Evolutionary conservation across 2,329 filamentous ascomycete genomes (phyloP).

Genomic region (Fusarium tanahbumbuense): DNA sequence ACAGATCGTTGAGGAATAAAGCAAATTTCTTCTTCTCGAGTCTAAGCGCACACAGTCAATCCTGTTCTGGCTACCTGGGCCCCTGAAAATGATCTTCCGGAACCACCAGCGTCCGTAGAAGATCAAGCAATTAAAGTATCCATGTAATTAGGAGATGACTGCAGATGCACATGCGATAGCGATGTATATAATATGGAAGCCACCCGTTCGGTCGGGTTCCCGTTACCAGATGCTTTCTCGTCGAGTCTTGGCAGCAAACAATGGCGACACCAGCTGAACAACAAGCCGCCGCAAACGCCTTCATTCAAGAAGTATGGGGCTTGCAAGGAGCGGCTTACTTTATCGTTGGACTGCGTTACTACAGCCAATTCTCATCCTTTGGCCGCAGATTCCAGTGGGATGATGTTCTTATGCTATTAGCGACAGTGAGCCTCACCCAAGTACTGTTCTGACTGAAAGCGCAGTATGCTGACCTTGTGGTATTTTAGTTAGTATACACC

Average conservation of each 20-base stretch:
- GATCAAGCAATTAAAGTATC: background rate
- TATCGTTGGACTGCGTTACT: background rate
- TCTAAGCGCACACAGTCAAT: too few species aligned
- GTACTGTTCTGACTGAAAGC: too few species aligned
- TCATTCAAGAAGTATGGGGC: conserved; percentile 1
- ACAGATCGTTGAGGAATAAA: background rate
- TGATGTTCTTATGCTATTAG: background rate
- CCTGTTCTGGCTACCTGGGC: background rate
- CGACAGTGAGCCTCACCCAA: background rate
- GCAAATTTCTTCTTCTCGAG: too few species aligned
- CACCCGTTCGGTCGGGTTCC: background rate
- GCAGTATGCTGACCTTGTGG: too few species aligned
- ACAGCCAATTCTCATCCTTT: background rate
- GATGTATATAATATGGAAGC: background rate
- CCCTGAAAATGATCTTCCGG: background rate
- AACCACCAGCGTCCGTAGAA: background rate
- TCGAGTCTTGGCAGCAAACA: too few species aligned
- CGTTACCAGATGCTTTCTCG: background rate
- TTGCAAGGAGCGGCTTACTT: background rate
- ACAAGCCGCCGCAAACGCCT: background rate
- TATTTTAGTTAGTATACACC: background rate
- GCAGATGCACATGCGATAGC: background rate
- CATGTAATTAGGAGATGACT: background rate
- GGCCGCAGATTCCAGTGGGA: background rate
- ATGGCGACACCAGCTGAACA: background rate